Percentiles rank a stretch among this genome's conserved stretches.
These are phyloP conservation scores for Cajanus cajan DNA, from an alignment of 306 rosid genomes.

Conservation along the genomic window DNA sequence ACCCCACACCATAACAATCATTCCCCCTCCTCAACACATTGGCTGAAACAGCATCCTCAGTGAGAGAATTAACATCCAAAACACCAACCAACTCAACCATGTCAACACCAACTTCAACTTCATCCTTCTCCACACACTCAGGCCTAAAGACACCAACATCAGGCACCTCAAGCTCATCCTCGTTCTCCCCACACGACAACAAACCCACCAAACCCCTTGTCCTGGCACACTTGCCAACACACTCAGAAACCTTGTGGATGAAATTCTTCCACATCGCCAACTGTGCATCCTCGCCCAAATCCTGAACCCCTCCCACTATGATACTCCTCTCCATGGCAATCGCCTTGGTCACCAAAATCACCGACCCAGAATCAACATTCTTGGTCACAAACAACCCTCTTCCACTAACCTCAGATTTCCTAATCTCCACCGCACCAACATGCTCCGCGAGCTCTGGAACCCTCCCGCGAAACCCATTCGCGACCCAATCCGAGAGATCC, in stretches of 20 bases:
- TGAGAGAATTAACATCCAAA: slow-evolving; percentile 83
- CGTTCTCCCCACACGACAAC: slow-evolving; percentile 73
- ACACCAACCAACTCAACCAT: slow-evolving; percentile 47
- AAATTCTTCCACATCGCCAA: slow-evolving; percentile 90
- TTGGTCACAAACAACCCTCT: slow-evolving; percentile 70
- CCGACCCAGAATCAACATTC: slow-evolving; percentile 69
- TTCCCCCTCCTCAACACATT: slow-evolving; percentile 71
- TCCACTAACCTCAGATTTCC: slow-evolving; percentile 65
- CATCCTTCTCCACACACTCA: slow-evolving; percentile 14
- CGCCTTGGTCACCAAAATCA: slow-evolving; percentile 68
- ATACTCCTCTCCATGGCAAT: slow-evolving; percentile 76
- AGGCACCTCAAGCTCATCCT: slow-evolving; percentile 62
- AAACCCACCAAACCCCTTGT: slow-evolving; percentile 47
- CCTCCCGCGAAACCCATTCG: slow-evolving; percentile 54
- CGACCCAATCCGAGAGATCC: slow-evolving; percentile 85
- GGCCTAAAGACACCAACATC: slow-evolving; percentile 58
- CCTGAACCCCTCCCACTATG: slow-evolving; percentile 44
- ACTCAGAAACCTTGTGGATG: slow-evolving; percentile 51
- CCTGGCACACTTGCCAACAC: slow-evolving; percentile 41
- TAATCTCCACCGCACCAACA: slow-evolving; percentile 64
- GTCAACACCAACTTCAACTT: slow-evolving; percentile 27
- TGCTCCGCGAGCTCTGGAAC: slow-evolving; percentile 74
- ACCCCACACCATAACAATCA: slow-evolving; percentile 73
- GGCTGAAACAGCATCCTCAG: slow-evolving; percentile 64
- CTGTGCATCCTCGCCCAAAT: slow-evolving; percentile 68